A percentile compares a stretch with the other conserved stretches of the same genome.
These are phyloP conservation scores for Daldinia sp. DNA, from an alignment of 2,329 filamentous ascomycete species.

Conservation along the genomic window DNA sequence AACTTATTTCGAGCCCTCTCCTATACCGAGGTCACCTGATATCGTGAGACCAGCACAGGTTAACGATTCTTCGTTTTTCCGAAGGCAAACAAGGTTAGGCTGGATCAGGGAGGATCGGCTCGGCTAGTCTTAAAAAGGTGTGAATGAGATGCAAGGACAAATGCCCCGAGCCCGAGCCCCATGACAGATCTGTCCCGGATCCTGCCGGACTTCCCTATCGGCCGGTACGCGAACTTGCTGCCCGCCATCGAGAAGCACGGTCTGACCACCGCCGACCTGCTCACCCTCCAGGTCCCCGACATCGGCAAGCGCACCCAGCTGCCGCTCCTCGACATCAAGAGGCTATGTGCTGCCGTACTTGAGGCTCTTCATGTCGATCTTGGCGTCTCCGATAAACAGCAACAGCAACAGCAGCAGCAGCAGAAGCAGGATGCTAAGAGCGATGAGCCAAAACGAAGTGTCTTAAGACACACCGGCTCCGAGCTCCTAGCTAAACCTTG, in stretches of 20 bases:
- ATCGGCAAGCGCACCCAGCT: constrained; percentile 88
- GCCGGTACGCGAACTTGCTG: constrained; percentile 79
- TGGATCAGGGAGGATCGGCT: constrained; percentile 1
- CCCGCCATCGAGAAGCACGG: constrained; percentile 82
- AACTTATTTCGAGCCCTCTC: constrained; percentile 1
- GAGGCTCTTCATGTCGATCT: constrained; percentile 74
- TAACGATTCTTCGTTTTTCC: neutral
- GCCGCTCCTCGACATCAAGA: constrained; percentile 82
- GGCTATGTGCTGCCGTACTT: constrained; percentile 76
- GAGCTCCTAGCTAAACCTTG: constrained; percentile 57
- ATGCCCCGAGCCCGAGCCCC: constrained; percentile 50
- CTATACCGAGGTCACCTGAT: constrained; percentile 37
- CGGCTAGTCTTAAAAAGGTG: neutral
- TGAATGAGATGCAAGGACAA: constrained; percentile 10
- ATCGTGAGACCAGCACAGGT: constrained; percentile 22
- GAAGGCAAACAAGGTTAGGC: constrained; percentile 13
- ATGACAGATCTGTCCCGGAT: constrained; percentile 91
- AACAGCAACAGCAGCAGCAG: constrained; percentile 10
- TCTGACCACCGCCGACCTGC: constrained; percentile 84
- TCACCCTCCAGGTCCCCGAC: constrained; percentile 84
- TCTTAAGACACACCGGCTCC: constrained; percentile 53
- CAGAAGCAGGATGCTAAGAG: neutral
- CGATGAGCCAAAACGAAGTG: constrained; percentile 3
- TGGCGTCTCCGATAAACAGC: constrained; percentile 49
- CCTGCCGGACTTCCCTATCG: constrained; percentile 81